phyloP scores from a whole-genome alignment of 2,329 filamentous ascomycete genomes.

The Fusarium tanahbumbuense region DNA sequence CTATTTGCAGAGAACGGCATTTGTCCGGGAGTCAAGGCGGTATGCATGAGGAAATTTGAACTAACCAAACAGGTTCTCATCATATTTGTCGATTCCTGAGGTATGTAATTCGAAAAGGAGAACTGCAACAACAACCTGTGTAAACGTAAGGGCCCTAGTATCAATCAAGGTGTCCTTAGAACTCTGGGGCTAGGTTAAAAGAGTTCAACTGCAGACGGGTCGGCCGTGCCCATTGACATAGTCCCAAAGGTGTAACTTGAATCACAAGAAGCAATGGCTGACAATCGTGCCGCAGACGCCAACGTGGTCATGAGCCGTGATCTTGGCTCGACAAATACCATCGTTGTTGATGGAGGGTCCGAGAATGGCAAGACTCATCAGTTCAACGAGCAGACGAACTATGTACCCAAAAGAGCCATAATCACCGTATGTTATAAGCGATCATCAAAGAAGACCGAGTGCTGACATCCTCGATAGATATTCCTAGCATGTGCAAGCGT shows the following conservation, averaged over 20 bases:
- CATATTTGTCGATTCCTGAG: constrained; percentile 11
- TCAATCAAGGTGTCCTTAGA: not conserved
- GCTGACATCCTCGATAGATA: constrained; percentile 54
- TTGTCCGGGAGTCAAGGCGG: constrained; percentile 13
- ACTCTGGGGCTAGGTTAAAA: not conserved
- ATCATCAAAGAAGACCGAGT: fast-evolving
- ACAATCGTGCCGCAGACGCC: not conserved
- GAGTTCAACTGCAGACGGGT: not conserved
- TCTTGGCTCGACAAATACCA: constrained; percentile 6
- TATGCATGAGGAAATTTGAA: not conserved
- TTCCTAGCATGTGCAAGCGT: constrained; percentile 67
- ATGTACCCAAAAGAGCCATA: constrained; percentile 62
- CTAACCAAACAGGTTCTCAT: constrained; percentile 28
- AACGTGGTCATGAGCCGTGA: constrained; percentile 9
- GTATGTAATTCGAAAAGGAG: not conserved
- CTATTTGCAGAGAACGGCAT: not conserved
- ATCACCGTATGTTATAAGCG: constrained; percentile 57
- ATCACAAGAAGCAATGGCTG: not conserved
- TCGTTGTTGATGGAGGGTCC: constrained; percentile 18
- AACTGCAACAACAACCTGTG: not conserved
- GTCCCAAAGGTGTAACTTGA: not conserved
- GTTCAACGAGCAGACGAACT: constrained; percentile 68
- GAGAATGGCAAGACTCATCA: constrained; percentile 44
- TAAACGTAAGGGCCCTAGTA: not conserved
- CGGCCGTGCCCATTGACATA: no score